Percentiles rank a stretch among this genome's conserved stretches.
Conservation (phyloP, 2,329 filamentous ascomycete species). For the Exophiala viscosa region DNA sequence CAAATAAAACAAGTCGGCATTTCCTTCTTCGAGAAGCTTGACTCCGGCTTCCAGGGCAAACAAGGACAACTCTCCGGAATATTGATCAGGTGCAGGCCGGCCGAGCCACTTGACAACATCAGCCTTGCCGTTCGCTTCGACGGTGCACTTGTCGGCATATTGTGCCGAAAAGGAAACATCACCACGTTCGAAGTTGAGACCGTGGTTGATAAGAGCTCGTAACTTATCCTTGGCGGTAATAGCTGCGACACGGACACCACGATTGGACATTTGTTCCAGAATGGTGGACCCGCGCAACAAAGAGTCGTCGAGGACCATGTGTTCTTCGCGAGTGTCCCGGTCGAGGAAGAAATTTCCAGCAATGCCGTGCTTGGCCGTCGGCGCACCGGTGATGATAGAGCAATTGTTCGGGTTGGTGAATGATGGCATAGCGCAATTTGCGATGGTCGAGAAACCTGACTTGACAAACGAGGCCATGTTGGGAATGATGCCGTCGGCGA, state of each 20-base stretch:
- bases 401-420: conserved; percentile 47
- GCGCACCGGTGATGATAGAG: conserved; percentile 44
- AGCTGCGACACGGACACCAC: conserved; percentile 41
- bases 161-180: conserved; percentile 42
- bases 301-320: conserved; percentile 42
- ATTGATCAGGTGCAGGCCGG: conserved; percentile 37
- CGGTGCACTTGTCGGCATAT: conserved; percentile 31
- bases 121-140: conserved; percentile 36
- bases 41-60: conserved; percentile 45
- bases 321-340: conserved; percentile 37
- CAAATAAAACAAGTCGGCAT: conserved; percentile 42
- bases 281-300: conserved; percentile 43
- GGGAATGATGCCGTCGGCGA: conserved; percentile 36
- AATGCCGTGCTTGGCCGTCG: conserved; percentile 41
- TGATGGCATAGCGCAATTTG: conserved; percentile 42
- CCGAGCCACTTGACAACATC: conserved; percentile 40
- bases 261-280: conserved; percentile 38
- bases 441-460: conserved; percentile 39
- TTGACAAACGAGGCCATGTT: conserved; percentile 33
- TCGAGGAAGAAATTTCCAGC: conserved; percentile 46
- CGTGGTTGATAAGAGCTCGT: conserved; percentile 40
- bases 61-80: conserved; percentile 44
- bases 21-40: conserved; percentile 39
- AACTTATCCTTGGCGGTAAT: conserved; percentile 47
- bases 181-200: conserved; percentile 27